Percentiles rank a stretch among this genome's conserved stretches.
Evolutionary conservation across 1,284 basidiomycete genomes (phyloP).

Genomic region (Tremellales sp.): DNA sequence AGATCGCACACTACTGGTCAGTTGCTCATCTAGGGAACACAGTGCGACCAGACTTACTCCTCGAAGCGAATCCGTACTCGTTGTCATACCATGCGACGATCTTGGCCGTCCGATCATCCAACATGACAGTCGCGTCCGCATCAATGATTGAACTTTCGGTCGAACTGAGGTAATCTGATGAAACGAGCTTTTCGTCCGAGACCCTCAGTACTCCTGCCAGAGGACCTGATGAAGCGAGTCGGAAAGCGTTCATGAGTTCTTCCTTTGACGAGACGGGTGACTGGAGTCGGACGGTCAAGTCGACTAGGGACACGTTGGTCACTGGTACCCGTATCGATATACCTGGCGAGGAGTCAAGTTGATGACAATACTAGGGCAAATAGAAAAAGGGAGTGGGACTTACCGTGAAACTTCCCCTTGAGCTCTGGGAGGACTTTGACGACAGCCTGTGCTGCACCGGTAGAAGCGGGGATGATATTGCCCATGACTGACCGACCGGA

Average conservation of each 20-base stretch:
- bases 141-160: constrained; percentile 43
- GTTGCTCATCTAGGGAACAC: not conserved
- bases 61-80: constrained; percentile 38
- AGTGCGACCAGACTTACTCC: constrained; percentile 18
- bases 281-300: constrained; percentile 47
- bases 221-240: constrained; percentile 28
- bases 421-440: constrained; percentile 49
- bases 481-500: constrained; percentile 43
- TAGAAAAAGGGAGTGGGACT: constrained; percentile 8
- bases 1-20: constrained; percentile 27
- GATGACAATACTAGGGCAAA: not conserved
- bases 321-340: constrained; percentile 50
- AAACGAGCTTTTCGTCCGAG: constrained; percentile 49
- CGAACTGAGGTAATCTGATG: constrained; percentile 45
- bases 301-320: constrained; percentile 50
- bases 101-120: constrained; percentile 45
- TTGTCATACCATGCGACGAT: constrained; percentile 50
- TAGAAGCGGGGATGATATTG: constrained; percentile 49
- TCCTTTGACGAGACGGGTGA: constrained; percentile 40
- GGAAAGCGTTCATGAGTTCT: constrained; percentile 44
- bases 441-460: constrained; percentile 48
- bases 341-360: constrained; percentile 15
- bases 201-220: constrained; percentile 42
- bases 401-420: constrained; percentile 48
- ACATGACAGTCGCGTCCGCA: constrained; percentile 41